These are phyloP conservation scores for Candida glucosophila DNA, from an alignment of 1,139 yeast species.

Conservation along the genomic window DNA sequence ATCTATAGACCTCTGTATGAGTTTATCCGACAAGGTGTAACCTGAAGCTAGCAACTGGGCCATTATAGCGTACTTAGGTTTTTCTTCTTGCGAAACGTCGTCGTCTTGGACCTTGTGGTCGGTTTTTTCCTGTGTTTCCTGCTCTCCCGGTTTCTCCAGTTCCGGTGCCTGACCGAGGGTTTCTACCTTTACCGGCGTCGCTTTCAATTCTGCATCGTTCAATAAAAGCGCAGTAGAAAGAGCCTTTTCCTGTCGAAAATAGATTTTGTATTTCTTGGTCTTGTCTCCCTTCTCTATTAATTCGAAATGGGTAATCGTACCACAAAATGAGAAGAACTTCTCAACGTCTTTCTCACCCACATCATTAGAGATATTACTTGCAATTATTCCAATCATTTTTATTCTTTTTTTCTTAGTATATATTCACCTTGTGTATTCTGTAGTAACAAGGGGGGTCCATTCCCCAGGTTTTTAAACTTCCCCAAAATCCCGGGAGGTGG, in stretches of 20 bases:
- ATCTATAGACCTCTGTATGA: constrained; percentile 50
- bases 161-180: constrained; percentile 14
- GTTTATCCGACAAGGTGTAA: constrained; percentile 54
- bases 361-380: constrained; percentile 49
- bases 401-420: constrained; percentile 13
- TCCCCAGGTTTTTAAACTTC: too few species aligned
- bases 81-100: constrained; percentile 66
- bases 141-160: constrained; percentile 4
- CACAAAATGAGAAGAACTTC: constrained; percentile 74
- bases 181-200: constrained; percentile 40
- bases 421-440: too few species aligned
- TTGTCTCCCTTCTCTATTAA: constrained; percentile 19
- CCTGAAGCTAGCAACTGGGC: constrained; percentile 74
- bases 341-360: constrained; percentile 48
- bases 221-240: constrained; percentile 65
- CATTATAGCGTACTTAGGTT: constrained; percentile 68
- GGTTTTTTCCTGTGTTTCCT: too few species aligned
- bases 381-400: constrained; percentile 40
- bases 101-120: constrained; percentile 25
- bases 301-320: constrained; percentile 46
- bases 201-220: constrained; percentile 68
- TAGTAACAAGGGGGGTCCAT: too few species aligned
- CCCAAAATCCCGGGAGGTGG: too few species aligned
- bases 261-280: constrained; percentile 37
- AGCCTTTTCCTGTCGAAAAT: constrained; percentile 53